These are phyloP conservation scores for Pseudogymnoascus sp. DNA, from an alignment of 2,329 filamentous ascomycete species.

Conservation along the genomic window DNA sequence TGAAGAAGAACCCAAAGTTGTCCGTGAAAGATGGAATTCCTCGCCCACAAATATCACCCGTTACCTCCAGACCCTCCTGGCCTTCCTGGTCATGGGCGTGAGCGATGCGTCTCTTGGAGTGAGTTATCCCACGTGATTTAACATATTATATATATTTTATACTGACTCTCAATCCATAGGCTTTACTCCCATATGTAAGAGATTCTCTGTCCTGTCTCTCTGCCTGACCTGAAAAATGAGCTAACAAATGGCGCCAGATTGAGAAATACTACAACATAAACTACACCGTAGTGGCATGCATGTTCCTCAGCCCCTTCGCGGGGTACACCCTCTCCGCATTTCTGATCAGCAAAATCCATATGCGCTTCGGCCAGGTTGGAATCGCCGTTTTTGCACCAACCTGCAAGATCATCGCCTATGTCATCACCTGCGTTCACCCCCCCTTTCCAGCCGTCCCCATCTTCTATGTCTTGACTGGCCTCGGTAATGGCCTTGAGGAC, in stretches of 20 bases:
- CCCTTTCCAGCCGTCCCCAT: conserved; percentile 61
- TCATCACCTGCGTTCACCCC: conserved; percentile 58
- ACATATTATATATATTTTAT: conserved; percentile 29
- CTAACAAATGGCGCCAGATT: conserved; percentile 33
- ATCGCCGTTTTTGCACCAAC: conserved; percentile 58
- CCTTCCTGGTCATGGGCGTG: conserved; percentile 58
- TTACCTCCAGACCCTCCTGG: conserved; percentile 50
- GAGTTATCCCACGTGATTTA: conserved; percentile 28
- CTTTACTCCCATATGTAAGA: conserved; percentile 38
- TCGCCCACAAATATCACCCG: conserved; percentile 51
- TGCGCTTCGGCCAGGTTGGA: conserved; percentile 67
- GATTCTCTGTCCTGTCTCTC: conserved; percentile 10
- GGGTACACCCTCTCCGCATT: conserved; percentile 59
- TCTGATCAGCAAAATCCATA: conserved; percentile 56
- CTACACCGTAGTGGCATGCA: conserved; percentile 56
- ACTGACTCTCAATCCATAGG: conserved; percentile 29
- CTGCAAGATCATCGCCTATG: conserved; percentile 57
- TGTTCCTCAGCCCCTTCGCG: conserved; percentile 59
- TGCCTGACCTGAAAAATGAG: background rate
- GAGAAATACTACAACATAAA: conserved; percentile 54
- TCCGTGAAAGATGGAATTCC: conserved; percentile 55
- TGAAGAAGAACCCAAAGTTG: background rate
- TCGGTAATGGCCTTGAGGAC: conserved; percentile 63
- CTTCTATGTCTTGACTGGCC: conserved; percentile 57
- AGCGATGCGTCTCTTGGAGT: conserved; percentile 61